phyloP scores from a whole-genome alignment of 2,329 filamentous ascomycete species.

The Geoglossum cookeanum region DNA sequence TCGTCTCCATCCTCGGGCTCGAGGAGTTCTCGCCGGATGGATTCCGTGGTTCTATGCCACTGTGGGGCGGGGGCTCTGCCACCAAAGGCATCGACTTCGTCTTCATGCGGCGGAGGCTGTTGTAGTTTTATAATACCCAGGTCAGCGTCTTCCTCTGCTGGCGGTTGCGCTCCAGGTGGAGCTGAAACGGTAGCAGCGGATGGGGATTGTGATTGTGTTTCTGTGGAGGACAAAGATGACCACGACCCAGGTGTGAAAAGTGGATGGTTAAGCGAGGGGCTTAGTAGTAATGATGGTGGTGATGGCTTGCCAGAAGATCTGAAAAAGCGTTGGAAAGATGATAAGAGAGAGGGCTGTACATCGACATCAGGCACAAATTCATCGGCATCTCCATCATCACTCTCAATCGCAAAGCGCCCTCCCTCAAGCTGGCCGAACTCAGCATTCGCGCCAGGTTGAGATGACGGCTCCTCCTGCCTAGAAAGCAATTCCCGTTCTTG shows the following conservation, averaged over 20 bases:
- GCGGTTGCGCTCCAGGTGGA: background rate
- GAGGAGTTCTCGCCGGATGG: background rate
- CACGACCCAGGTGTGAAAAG: background rate
- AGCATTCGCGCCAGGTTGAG: background rate
- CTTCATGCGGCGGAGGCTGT: background rate
- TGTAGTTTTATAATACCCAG: background rate
- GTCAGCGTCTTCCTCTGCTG: background rate
- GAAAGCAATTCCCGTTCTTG: background rate
- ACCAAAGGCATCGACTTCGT: constrained; percentile 1
- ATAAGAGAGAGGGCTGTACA: background rate
- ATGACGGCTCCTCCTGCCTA: background rate
- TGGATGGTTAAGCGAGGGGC: background rate
- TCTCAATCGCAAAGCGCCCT: background rate
- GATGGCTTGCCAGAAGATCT: background rate
- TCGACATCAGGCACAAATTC: background rate
- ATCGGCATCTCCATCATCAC: background rate
- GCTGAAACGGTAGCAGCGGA: background rate
- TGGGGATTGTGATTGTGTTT: background rate
- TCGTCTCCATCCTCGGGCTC: constrained; percentile 3
- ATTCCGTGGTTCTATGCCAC: background rate
- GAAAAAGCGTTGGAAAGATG: constrained; percentile 1
- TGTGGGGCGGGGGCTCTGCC: background rate
- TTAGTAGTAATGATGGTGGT: background rate
- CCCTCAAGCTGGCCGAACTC: background rate
- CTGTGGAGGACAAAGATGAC: background rate